A percentile compares a stretch with the other conserved stretches of the same genome.
Conservation (phyloP, 2,329 filamentous ascomycete genomes). For the Fusarium guadeloupense region DNA sequence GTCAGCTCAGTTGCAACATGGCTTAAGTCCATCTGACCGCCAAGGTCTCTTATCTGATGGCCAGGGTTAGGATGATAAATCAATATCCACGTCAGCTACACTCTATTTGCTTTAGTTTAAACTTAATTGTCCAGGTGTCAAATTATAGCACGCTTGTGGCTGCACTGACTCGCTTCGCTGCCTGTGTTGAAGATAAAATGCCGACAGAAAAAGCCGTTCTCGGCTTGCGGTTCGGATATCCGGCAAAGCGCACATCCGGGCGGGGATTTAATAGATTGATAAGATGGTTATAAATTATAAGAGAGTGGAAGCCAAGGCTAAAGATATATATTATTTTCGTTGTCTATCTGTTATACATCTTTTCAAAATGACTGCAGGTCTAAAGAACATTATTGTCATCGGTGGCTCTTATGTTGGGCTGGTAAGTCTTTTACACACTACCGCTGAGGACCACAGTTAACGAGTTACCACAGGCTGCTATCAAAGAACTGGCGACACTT, state of each 20-base stretch:
- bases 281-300: conserved; percentile 13
- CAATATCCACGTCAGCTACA: too few species aligned
- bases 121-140: too few species aligned
- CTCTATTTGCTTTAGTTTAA: too few species aligned
- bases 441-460: too few species aligned
- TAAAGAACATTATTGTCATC: conserved; percentile 42
- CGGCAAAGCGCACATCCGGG: conserved; percentile 23
- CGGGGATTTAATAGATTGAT: conserved; percentile 19
- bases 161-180: neutral
- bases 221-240: conserved; percentile 20
- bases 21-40: too few species aligned
- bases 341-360: neutral
- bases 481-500: conserved; percentile 36
- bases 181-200: conserved; percentile 1
- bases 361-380: conserved; percentile 24
- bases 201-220: conserved; percentile 15
- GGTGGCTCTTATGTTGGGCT: conserved; percentile 43
- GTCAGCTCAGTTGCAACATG: too few species aligned
- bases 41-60: too few species aligned
- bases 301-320: too few species aligned
- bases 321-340: too few species aligned
- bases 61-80: too few species aligned
- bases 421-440: conserved; percentile 31
- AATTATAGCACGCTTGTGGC: too few species aligned
- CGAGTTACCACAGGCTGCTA: too few species aligned